phyloP scores from a whole-genome alignment of 139 green algal genomes.

The Chlamydomonas sp. region DNA sequence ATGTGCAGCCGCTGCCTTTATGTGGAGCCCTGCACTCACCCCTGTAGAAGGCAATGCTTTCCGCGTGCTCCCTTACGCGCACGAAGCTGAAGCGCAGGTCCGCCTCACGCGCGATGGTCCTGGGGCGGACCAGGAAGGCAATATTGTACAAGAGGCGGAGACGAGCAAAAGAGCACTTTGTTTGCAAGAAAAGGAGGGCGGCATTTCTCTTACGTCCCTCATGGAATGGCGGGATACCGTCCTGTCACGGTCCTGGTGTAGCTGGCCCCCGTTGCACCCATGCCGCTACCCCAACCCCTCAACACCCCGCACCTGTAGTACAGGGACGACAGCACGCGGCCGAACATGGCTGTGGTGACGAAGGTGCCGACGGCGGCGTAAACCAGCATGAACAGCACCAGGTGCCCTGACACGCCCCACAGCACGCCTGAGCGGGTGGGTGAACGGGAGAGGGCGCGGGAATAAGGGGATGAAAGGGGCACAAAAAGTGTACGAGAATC shows the following conservation, averaged over 20 bases:
- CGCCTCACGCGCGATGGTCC: slow-evolving; percentile 76
- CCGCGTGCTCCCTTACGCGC: slow-evolving; percentile 84
- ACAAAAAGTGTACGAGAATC: background rate
- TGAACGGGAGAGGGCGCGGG: background rate
- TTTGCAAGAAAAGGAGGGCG: no score
- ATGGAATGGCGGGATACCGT: no score
- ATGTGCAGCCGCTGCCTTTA: no score
- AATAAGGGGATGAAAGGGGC: background rate
- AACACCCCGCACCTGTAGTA: slow-evolving; percentile 48
- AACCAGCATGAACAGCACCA: slow-evolving; percentile 85
- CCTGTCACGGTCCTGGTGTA: background rate
- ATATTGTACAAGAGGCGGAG: background rate
- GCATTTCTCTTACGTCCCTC: no score
- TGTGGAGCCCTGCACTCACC: slow-evolving; percentile 55
- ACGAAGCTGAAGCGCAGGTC: slow-evolving; percentile 92
- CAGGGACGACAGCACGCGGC: slow-evolving; percentile 78
- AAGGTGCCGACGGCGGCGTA: slow-evolving; percentile 87
- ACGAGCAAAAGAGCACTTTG: background rate
- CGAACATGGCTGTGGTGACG: slow-evolving; percentile 84
- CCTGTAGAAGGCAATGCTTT: slow-evolving; percentile 93
- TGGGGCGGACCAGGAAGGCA: background rate
- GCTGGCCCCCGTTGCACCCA: background rate
- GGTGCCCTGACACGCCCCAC: slow-evolving; percentile 70
- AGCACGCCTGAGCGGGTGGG: slow-evolving; percentile 71
- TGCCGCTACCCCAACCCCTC: background rate